Evolutionary conservation across 2,329 filamentous ascomycete genomes (phyloP).

Genomic region (Aspergillus hortae): DNA sequence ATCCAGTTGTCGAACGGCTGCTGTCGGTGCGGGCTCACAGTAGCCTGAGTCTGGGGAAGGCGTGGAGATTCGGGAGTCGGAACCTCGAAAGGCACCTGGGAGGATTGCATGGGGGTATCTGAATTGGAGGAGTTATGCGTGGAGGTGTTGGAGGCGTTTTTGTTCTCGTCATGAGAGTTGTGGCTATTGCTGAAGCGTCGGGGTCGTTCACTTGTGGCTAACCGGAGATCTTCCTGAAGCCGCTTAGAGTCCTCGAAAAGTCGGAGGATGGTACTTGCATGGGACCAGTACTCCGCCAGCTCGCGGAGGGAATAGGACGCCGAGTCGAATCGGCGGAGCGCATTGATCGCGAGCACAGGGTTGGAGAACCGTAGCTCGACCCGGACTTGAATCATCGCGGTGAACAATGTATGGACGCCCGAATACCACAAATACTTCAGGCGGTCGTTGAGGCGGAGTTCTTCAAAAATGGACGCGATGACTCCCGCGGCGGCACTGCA

Average conservation of each 20-base stretch:
- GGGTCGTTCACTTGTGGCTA: conserved; percentile 33
- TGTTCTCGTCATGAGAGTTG: conserved; percentile 5
- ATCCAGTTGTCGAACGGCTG: conserved; percentile 32
- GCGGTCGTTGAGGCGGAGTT: conserved; percentile 39
- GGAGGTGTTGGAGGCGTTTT: background rate
- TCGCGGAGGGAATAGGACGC: conserved; percentile 40
- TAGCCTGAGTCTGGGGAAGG: conserved; percentile 18
- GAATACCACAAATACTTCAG: conserved; percentile 45
- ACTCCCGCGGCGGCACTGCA: conserved; percentile 44
- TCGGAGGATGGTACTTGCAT: conserved; percentile 41
- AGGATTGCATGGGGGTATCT: conserved; percentile 15
- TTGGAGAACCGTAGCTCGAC: conserved; percentile 46
- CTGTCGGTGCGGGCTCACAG: conserved; percentile 22
- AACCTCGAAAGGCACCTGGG: conserved; percentile 24
- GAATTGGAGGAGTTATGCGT: conserved; percentile 12
- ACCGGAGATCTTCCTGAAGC: conserved; percentile 38
- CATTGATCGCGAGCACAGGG: conserved; percentile 44
- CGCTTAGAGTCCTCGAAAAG: conserved; percentile 44
- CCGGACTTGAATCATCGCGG: conserved; percentile 46
- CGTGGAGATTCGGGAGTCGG: conserved; percentile 29
- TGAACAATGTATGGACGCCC: conserved; percentile 43
- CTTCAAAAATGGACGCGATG: conserved; percentile 45
- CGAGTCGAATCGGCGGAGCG: conserved; percentile 43
- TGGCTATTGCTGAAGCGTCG: conserved; percentile 22
- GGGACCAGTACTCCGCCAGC: conserved; percentile 42